Evolutionary conservation across 2,329 filamentous ascomycete species (phyloP), one percentile per base, ranked within the genome.

Genomic region (Chaetomiaceae sp.): DNA sequence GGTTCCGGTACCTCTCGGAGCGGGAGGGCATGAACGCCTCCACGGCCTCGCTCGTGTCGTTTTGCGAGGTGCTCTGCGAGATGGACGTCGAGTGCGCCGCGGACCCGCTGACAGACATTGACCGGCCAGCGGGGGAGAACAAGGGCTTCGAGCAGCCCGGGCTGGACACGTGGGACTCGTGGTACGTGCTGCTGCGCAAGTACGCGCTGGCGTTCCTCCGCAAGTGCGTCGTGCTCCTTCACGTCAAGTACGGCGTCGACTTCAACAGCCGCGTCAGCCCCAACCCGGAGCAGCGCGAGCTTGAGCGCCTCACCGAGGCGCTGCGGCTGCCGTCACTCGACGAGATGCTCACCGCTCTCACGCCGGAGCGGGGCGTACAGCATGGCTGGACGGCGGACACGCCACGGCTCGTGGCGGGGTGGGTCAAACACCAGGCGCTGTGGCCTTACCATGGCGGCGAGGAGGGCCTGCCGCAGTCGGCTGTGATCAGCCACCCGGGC

Each of bases 171-270:
- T 62, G 82, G 30, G 72, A 74, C 47, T 74, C 73, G 27, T 79
- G 79, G 66, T 79, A 82, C 60, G 68, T 68, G 8, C 82, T 85
- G 59, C 77, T 89, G 20, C 82, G 84, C 55, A 90, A 86, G 62
- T 99, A 97, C 63, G 89, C 90, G 4, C 75, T 96, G n/a, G 77
- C 83, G 0, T 99, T 96, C 71, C 74, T 99, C 34, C 86, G 93
- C 53, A 99, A 99, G 71, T 78, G 79, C 7, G 78, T 83, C 39
- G 80, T 99, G 42, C 80, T 97, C 33, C 80, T 97, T 56, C 85
- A 97, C 65, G 85, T 95, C 54, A 86, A 89, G 60, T 90, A 88
- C 63, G 92, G 92, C 16, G 82, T 97, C 44, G 88, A 96, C 58
- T 91, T 97, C 62, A 87, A 87, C 38, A 83, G 78, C 62, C 79